phyloP scores from a whole-genome alignment of 1,139 yeast genomes.

The Sugiyamaella xylanicola region DNA sequence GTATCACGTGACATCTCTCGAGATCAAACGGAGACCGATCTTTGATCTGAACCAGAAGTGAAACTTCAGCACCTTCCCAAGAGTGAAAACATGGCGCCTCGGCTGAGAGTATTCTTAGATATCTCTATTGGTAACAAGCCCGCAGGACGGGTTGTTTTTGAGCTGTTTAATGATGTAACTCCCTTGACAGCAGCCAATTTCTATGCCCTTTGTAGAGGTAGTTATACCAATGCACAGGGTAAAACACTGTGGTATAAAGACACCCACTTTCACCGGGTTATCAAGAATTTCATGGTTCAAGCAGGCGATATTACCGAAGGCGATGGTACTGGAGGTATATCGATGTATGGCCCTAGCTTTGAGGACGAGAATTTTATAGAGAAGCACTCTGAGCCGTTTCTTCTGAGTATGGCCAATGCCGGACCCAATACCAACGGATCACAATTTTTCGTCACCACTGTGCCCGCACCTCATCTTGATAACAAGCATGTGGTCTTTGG shows the following conservation, averaged over 20 bases:
- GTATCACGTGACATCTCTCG: too few relatives aligned
- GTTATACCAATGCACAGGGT: constrained; percentile 68
- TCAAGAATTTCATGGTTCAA: constrained; percentile 51
- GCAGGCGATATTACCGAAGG: constrained; percentile 96
- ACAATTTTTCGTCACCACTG: constrained; percentile 88
- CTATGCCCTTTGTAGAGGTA: constrained; percentile 88
- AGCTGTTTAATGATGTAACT: constrained; percentile 74
- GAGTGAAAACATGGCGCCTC: not conserved
- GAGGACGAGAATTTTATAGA: constrained; percentile 85
- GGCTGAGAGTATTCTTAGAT: constrained; percentile 72
- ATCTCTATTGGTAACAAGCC: constrained; percentile 65
- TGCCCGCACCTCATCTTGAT: constrained; percentile 79
- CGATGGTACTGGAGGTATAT: constrained; percentile 92
- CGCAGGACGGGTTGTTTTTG: constrained; percentile 75
- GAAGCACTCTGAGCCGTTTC: constrained; percentile 80
- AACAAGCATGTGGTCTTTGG: constrained; percentile 98
- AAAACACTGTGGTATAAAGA: constrained; percentile 74
- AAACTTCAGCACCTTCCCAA: too few relatives aligned
- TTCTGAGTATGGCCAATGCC: constrained; percentile 94
- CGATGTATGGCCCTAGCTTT: constrained; percentile 92
- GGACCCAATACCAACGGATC: constrained; percentile 97
- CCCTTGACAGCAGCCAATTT: constrained; percentile 95
- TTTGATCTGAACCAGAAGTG: too few relatives aligned
- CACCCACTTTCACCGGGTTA: constrained; percentile 87
- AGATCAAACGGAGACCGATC: too few relatives aligned